Conservation (phyloP, 164 flowering plant species). For the Kalanchoe fedtschenkoi region DNA sequence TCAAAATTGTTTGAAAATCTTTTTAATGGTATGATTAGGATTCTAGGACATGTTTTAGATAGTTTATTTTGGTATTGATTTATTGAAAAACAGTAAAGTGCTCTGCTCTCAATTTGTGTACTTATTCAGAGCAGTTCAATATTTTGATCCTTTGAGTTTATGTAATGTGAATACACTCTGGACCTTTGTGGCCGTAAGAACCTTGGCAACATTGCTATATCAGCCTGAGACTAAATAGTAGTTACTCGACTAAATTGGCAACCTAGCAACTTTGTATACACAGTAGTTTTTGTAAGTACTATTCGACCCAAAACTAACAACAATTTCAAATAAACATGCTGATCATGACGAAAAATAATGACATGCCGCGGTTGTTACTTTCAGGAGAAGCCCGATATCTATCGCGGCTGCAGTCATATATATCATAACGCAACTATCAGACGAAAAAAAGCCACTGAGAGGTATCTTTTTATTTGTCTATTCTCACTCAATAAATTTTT, state of each 20-base stretch:
- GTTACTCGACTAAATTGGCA: background rate
- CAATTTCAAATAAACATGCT: background rate
- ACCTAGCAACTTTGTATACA: background rate
- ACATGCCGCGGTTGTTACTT: background rate
- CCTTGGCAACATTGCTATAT: background rate
- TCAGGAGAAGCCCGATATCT: constrained; percentile 72
- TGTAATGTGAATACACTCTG: background rate
- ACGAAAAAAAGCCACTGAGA: constrained; percentile 49
- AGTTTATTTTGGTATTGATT: no score
- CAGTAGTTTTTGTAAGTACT: background rate
- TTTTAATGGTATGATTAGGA: no score
- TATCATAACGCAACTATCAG: constrained; percentile 53
- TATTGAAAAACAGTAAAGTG: no score
- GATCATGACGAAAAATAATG: no score
- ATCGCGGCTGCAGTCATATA: constrained; percentile 69
- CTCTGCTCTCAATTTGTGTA: background rate
- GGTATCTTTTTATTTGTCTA: constrained; percentile 18
- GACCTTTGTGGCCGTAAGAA: background rate
- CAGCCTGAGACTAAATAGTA: no score
- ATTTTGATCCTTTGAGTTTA: background rate
- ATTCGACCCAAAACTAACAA: background rate
- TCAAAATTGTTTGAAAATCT: no score
- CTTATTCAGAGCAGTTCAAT: background rate
- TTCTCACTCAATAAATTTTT: background rate
- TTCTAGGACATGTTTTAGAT: no score